These are phyloP conservation scores for Saccharum spontaneum DNA, from an alignment of 176 grass and related monocot species.

Conservation along the genomic window DNA sequence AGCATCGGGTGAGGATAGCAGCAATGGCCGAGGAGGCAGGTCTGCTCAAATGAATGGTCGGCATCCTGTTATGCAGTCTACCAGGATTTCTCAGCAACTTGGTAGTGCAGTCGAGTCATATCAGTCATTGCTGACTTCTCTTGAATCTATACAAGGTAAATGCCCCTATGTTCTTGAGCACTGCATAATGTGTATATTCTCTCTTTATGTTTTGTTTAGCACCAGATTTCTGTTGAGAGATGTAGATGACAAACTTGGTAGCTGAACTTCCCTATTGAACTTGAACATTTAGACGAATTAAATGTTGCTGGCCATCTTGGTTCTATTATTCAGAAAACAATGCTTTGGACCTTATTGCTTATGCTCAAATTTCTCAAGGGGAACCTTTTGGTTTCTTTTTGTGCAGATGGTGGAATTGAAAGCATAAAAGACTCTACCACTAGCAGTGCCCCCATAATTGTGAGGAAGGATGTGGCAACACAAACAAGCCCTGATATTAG, in stretches of 20 bases:
- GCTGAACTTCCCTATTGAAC: neutral
- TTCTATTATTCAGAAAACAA: neutral
- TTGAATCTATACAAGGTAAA: constrained; percentile 53
- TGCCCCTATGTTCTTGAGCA: neutral
- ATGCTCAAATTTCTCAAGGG: constrained; percentile 25
- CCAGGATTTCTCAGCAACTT: constrained; percentile 31
- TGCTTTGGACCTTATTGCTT: neutral
- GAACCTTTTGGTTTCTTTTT: constrained; percentile 11
- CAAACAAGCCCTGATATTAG: constrained; percentile 83
- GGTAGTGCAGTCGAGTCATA: constrained; percentile 51
- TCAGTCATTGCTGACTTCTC: constrained; percentile 56
- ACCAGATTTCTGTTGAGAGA: neutral
- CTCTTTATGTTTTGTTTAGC: neutral
- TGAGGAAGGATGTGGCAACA: constrained; percentile 75
- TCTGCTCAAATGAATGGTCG: constrained; percentile 9
- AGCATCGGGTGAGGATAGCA: constrained; percentile 14
- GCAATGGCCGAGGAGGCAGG: constrained; percentile 22
- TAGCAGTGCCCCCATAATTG: constrained; percentile 26
- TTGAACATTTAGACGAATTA: neutral
- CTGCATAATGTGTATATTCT: neutral
- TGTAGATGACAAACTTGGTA: neutral
- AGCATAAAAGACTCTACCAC: constrained; percentile 22
- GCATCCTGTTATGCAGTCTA: constrained; percentile 32
- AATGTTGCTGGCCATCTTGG: neutral
- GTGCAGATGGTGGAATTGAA: constrained; percentile 24